Percentiles rank a stretch among this genome's conserved stretches.
phyloP scores from a whole-genome alignment of 768 basidiomycete genomes.

The Epithele typhae region DNA sequence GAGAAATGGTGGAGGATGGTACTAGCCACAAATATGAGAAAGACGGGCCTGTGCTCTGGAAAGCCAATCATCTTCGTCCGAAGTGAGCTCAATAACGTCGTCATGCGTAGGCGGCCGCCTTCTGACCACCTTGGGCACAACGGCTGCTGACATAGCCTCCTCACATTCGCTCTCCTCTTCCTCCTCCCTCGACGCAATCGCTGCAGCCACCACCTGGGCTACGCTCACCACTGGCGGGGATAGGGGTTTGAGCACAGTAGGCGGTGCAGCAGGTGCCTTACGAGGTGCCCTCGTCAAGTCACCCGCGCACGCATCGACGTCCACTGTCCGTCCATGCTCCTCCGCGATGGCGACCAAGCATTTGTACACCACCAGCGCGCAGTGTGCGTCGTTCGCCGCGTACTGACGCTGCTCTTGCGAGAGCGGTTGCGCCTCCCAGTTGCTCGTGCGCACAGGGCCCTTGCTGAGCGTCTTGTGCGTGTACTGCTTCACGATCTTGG shows the following conservation, averaged over 20 bases:
- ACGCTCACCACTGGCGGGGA: too few relatives aligned
- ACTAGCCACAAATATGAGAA: too few relatives aligned
- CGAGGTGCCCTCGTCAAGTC: constrained; percentile 19
- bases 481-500: constrained; percentile 40
- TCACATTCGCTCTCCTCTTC: too few relatives aligned
- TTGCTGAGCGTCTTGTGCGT: constrained; percentile 36
- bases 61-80: too few relatives aligned
- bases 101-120: too few relatives aligned
- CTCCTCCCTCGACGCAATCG: too few relatives aligned
- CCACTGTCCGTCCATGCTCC: constrained; percentile 16
- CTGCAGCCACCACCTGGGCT: too few relatives aligned
- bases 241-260: background rate
- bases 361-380: constrained; percentile 40
- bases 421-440: constrained; percentile 43
- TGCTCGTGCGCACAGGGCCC: constrained; percentile 40
- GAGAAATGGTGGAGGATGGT: too few relatives aligned
- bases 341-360: constrained; percentile 31
- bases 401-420: constrained; percentile 37
- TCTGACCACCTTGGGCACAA: too few relatives aligned
- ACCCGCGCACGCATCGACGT: constrained; percentile 20
- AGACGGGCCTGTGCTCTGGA: too few relatives aligned
- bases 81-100: too few relatives aligned
- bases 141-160: too few relatives aligned
- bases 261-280: background rate
- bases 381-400: constrained; percentile 50